Base-by-base conservation (phyloP, 192 early-diverging fungal species). In the Gryganskiella cystojenkinii region DNA sequence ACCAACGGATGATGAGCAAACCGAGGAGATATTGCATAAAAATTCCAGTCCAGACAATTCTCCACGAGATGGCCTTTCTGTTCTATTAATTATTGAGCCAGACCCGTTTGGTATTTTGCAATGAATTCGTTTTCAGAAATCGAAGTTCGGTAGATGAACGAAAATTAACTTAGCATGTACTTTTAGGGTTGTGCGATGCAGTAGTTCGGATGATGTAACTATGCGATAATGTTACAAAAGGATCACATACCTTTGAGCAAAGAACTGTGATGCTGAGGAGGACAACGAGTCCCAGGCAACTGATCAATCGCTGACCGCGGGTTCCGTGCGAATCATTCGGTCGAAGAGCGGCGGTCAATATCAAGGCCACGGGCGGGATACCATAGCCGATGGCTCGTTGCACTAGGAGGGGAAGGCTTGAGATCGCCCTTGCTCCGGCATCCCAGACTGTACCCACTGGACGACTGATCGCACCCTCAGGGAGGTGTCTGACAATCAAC, bases 1-100 rank as follows among this genome's bases (percentile, higher is more conserved):
- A 46, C 34, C 90, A 91, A 46, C 89, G 85, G 68, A 92, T 81
- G 28, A 94, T 90, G 60, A 95, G 84, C 51, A 95, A 79, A n/a
- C 89, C 95, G 43, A 96, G 67, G 34, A 93, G 56, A 70, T 90
- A 92, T 82, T 96, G 93, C 57, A 92, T 33, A n/a, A 93, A 71
- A 40, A 89, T 71, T 9, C 91, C 93, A 50, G 87, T 85, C 20
- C 83, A 67, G 14, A 95, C 87, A 3, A 91, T 93, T 63, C 85
- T 85, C 90, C 92, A 92, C 40, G 86, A 82, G 61, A 96, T 89
- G 19, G 71, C 68, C 34, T 64, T 82, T 43, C 82, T 86, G 67
- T 92, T 80, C 63, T 65, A 57, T 34, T 19, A 4, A 15, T 1
- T 27, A 31, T 30, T 40, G 7, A 13, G 37, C 13, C 13, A 40